Base-by-base conservation (phyloP, 2,329 filamentous ascomycete genomes). In the Ascosphaera apis region DNA sequence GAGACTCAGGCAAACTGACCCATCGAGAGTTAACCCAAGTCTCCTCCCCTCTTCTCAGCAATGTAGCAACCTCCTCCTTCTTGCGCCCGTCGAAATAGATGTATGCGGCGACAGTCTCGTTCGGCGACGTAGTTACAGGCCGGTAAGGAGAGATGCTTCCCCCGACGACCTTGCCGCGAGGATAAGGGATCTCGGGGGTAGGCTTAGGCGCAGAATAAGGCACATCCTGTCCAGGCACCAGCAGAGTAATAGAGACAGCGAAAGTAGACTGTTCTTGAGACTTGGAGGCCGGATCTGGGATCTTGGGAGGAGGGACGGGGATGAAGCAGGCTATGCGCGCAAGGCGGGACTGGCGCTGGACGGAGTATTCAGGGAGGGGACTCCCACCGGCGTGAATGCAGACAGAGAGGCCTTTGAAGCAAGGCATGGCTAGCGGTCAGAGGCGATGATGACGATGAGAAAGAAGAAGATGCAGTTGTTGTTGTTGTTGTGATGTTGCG, bases 1-100 rank as follows among this genome's bases (percentile, higher is more conserved):
- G 86, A 16, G 76, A 72, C 18, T 84, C 76, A 2, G 86, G 82
- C 4, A 98, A 73, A 51, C 91, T 86, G 35, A 98, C 88, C 88
- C 88, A 98, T 47, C 88, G 69, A 38, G 83, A 93, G 51, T 95
- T 98, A 16, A 98, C 91, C 88, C 88, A 98, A 2, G 88, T 98
- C 58, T 98, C 88, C 53, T 95, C 88, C 16, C 88, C 86, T 9
- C 84, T 77, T 37, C 88, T 69, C 36, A 98, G 63, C 39, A 98
- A 62, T 9, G 88, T 98, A 36, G 88, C 88, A 2, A 98, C 91
- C 58, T 98, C 88, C 53, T 98, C 88, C 55, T 98, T 98, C 41
- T 71, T 69, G 42, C 88, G 68, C 13, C 88, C 88, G 55, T 98
- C 88, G 51, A 98, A 98, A 60, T 98, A 98, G 47, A 98, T 95